Base-by-base conservation (phyloP, 2,329 filamentous ascomycete species). In the Pseudogymnoascus sp. region DNA sequence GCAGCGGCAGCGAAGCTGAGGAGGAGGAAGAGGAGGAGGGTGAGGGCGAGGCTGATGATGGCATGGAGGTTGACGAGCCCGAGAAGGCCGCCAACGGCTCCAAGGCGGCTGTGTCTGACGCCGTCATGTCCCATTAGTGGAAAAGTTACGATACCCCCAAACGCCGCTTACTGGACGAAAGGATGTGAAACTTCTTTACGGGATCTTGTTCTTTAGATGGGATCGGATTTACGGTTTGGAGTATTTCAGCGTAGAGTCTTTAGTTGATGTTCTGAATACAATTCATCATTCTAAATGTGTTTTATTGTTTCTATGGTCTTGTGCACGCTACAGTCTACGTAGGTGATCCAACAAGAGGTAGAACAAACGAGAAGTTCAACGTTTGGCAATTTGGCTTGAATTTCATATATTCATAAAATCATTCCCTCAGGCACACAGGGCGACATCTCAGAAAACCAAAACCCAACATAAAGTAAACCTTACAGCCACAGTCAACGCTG, bases 1-100 rank as follows among this genome's bases (percentile, higher is more conserved):
- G 86, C 69, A 86, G 86, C 67, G 88, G 88, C 33, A 86, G 86
- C 65, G 84, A 90, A 23, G 85, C 87, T 61, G 86, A 88, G 64
- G 87, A 88, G 12, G 82, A 87, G 36, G 85, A 88, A 52, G 83
- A 83, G 61, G 83, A 77, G 5, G 84, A 82, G 39, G 85, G 83
- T 59, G 83, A 64, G 16, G 74, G 71, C 22, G 78, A 75, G 62
- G 74, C 62, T 59, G 74, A 74, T 41, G 76, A 77, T 61, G 79
- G 77, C 58, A 82, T 82, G 80, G 80, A 83, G 58, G 77, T 82
- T 52, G 80, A 82, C 65, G 70, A 69, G 33, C 68, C 69, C 45
- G 71, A 73, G 60, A 72, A 73, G 63, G 65, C 68, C 35, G 42
- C 64, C 14, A 69, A 67, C 38, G 67, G 66, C 28, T 39, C 60